phyloP scores from a whole-genome alignment of 345 rosid genomes.

The Linum tenue region DNA sequence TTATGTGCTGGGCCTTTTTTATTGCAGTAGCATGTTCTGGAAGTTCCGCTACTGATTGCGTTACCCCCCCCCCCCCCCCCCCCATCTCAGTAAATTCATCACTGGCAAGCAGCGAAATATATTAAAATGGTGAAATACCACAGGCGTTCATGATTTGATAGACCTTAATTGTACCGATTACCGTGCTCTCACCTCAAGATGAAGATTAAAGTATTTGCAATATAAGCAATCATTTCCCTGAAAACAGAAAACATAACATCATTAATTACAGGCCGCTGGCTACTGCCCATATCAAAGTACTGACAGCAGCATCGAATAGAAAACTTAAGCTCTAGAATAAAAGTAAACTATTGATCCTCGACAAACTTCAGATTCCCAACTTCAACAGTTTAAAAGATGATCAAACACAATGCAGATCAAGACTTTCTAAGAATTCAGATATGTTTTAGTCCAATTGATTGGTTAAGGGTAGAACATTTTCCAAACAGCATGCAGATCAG shows the following conservation, averaged over 20 bases:
- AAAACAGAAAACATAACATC: constrained; percentile 8
- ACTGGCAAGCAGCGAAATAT: no score
- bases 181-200: constrained; percentile 62
- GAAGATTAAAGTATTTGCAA: constrained; percentile 91
- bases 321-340: not conserved
- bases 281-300: no score
- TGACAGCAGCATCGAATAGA: no score
- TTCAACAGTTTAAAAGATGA: not conserved
- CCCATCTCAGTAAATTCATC: no score
- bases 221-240: constrained; percentile 98
- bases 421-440: constrained; percentile 2
- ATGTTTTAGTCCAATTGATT: constrained; percentile 6
- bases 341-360: not conserved
- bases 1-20: no score
- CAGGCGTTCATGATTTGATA: not conserved
- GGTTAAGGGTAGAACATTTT: not conserved
- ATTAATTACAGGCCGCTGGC: not conserved
- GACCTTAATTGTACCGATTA: not conserved
- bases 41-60: no score
- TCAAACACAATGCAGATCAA: not conserved
- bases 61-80: no score
- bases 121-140: no score
- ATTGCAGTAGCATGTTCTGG: no score
- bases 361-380: not conserved
- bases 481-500: no score